These are phyloP conservation scores for Rosa multiflora DNA, from an alignment of 306 rosid genomes.

Conservation along the genomic window DNA sequence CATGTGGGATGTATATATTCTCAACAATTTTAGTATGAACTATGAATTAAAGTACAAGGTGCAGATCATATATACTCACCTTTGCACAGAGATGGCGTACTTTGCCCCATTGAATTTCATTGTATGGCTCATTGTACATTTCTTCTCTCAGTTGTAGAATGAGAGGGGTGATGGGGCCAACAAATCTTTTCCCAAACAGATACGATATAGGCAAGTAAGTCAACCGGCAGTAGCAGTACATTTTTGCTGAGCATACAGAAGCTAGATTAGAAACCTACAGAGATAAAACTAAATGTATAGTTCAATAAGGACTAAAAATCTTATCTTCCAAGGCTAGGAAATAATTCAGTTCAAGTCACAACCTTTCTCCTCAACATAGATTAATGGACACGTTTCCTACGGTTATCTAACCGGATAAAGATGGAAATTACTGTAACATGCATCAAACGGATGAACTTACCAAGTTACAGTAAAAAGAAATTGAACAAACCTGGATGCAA, in stretches of 20 bases:
- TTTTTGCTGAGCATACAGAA: constrained; percentile 49
- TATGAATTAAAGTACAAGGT: neutral
- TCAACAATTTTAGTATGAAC: too few relatives aligned
- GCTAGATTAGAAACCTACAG: too few relatives aligned
- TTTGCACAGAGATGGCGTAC: constrained; percentile 59
- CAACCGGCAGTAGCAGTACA: constrained; percentile 70
- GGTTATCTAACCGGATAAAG: neutral
- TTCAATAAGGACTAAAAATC: too few relatives aligned
- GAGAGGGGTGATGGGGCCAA: constrained; percentile 69
- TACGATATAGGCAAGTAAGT: constrained; percentile 72
- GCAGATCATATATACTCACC: constrained; percentile 15
- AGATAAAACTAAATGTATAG: neutral
- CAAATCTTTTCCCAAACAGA: constrained; percentile 61
- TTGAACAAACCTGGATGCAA: constrained; percentile 45
- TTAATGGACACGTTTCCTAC: neutral
- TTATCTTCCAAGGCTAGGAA: neutral
- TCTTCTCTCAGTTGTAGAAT: constrained; percentile 57
- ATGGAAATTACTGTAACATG: neutral
- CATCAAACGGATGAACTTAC: neutral
- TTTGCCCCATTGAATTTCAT: constrained; percentile 51
- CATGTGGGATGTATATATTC: too few relatives aligned
- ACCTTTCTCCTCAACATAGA: neutral
- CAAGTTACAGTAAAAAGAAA: neutral
- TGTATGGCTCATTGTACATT: constrained; percentile 40
- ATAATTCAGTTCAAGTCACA: too few relatives aligned